Evolutionary conservation across 179 eudicot species (phyloP).

Genomic region (Vitellaria paradoxa): DNA sequence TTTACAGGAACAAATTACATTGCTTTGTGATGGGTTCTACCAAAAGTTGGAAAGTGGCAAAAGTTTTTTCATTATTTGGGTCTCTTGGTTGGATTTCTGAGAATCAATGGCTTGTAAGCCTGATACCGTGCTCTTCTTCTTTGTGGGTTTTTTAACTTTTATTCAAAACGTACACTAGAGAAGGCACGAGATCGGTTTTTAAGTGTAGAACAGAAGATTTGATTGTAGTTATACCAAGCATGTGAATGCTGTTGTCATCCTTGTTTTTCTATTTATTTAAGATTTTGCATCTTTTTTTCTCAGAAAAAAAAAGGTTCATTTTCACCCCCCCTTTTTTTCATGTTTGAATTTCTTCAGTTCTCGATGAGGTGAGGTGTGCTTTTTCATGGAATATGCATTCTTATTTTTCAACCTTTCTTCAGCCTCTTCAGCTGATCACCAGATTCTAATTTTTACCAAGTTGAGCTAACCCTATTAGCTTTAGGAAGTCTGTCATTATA

Average conservation of each 20-base stretch:
- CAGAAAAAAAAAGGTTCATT: too few relatives aligned
- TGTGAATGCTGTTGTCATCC: too few relatives aligned
- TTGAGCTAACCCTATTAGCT: neutral
- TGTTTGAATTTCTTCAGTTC: neutral
- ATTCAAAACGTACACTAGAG: neutral
- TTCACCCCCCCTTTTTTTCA: too few relatives aligned
- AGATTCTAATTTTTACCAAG: neutral
- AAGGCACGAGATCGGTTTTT: neutral
- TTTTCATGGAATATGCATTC: neutral
- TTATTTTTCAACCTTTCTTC: neutral
- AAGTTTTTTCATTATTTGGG: conserved; percentile 1
- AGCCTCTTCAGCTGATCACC: neutral
- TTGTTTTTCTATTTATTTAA: too few relatives aligned
- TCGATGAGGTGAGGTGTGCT: neutral
- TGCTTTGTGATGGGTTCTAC: neutral
- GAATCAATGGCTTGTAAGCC: neutral
- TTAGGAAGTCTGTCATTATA: neutral
- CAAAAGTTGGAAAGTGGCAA: neutral
- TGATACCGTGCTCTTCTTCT: neutral
- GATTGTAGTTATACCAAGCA: too few relatives aligned
- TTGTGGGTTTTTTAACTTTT: too few relatives aligned
- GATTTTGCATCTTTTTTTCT: too few relatives aligned
- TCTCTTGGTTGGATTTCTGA: neutral
- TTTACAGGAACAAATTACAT: neutral
- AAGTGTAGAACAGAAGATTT: neutral